Base-by-base conservation (phyloP, 495 filamentous ascomycete genomes). In the Penicillium canariense region DNA sequence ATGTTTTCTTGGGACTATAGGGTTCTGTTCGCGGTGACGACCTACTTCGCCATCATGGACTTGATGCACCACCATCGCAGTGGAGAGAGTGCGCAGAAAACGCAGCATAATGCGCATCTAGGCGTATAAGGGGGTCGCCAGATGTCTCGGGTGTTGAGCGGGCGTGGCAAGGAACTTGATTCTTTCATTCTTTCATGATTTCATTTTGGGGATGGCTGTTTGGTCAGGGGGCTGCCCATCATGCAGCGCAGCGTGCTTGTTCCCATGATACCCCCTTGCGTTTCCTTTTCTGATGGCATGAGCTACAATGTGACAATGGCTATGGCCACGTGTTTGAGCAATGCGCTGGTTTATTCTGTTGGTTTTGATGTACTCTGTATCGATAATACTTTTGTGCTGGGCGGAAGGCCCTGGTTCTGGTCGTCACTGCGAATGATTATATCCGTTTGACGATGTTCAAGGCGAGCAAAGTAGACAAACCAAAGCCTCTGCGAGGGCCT, bases 11-110 rank as follows among this genome's bases (percentile, higher is more conserved):
- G 20, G 5, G 10, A 14, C 22, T 2, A 38, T 59, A 86, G 83
- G 80, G 63, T 73, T 4, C 65, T 79, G 7, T 86, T 82, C 54
- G 61, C 73, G 0, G 70, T 69, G 30, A 83, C 82, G 2, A 62
- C 52, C 7, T 61, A 54, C 36, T 67, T 67, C 22, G 55, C 52
- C 12, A 36, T 62, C 8, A 48, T 69, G 23, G 65, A 63, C 52
- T 28, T 62, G 15, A 43, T 54, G 55, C 20, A 59, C 11, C 58
- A 59, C 38, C 61, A 61, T 14, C 27, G 44, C 15, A 52, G 63
- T 53, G 61, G 49, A 5, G 55, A 59, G 27, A 65, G 38, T 53
- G 57, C 61, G 10, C 56, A 61, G 35, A 54, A 60, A 50, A 52
- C 61, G 8, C 56, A 51, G 38, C 44, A 58, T n/a, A 61, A 65